Evolutionary conservation across 129 eudicot genomes (phyloP).

Genomic region (Flaveria bidentis): DNA sequence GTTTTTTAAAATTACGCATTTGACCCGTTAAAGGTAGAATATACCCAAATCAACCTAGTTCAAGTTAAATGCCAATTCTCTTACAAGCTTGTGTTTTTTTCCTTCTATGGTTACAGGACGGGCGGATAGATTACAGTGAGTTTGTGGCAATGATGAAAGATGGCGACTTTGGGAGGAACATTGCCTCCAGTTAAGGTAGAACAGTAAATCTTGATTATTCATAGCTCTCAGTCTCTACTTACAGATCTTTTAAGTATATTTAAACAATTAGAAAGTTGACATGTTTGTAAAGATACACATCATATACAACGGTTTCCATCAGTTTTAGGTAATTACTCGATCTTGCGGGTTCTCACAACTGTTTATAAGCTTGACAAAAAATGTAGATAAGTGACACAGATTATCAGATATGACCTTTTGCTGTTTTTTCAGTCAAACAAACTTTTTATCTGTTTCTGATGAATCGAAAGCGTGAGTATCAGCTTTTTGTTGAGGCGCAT

Average conservation of each 20-base stretch:
- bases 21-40: constrained; percentile 3
- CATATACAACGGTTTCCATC: background rate
- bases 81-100: background rate
- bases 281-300: constrained; percentile 13
- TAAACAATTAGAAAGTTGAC: constrained; percentile 20
- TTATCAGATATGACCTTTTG: constrained; percentile 1
- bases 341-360: background rate
- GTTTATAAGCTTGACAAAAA: background rate
- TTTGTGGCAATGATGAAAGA: constrained; percentile 98
- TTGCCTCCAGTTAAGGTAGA: constrained; percentile 36
- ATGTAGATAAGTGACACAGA: constrained; percentile 15
- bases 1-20: background rate
- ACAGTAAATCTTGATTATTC: constrained; percentile 27
- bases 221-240: background rate
- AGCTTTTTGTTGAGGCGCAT: constrained; percentile 7
- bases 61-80: background rate
- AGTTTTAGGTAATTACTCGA: background rate
- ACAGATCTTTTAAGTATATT: constrained; percentile 5
- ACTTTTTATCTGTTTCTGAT: constrained; percentile 5
- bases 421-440: constrained; percentile 8
- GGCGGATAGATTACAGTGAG: constrained; percentile 80
- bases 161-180: constrained; percentile 54
- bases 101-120: constrained; percentile 54
- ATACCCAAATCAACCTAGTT: background rate
- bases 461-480: constrained; percentile 30